Evolutionary conservation across 2,329 filamentous ascomycete species (phyloP), one percentile per base, ranked within the genome.

Genomic region (Pleurostoma richardsiae): DNA sequence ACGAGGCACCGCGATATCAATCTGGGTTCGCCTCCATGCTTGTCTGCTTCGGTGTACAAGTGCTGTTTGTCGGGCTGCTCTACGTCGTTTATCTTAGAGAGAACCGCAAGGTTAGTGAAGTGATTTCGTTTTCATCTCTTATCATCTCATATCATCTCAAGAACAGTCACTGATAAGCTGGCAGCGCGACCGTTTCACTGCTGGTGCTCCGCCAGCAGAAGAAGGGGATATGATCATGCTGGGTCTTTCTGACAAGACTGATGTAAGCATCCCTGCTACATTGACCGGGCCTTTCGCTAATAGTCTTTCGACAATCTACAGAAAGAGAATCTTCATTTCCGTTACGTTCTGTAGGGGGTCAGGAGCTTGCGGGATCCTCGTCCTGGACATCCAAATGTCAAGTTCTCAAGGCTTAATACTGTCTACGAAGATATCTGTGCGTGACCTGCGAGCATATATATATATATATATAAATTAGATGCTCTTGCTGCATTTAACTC

Each of bases 21-120:
- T 57, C 49, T 10, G 57, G 56, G 2, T 60, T 61, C 50, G 54
- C 48, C 31, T 47, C 52, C 1, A 59, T 60, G 41, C 44, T 59
- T 10, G 52, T 57, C 29, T 60, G 56, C 30, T 48, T 47, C 19
- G 19, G 26, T 33, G 41, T 41, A 7, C 43, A 45, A 36, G 27
- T 40, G 5, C 28, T 45, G 3, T 26, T 40, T 28, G 8, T 45
- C 26, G 19, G 40, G n/a, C 33, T 41, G 40, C 19, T 41, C 10
- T 41, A 41, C 40, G 4, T 41, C 6, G 8, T 41, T 6, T 26
- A 41, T 11, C 6, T 30, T 5, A 19, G 40, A 7, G 40, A 41
- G 26, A 41, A 41, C 11, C 40, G 40, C 19, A 19, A 29, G 29
- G 40, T 41, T 11, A 41, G 40, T 41, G 4, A 36, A 36, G 10